Percentiles rank a stretch among this genome's conserved stretches.
Evolutionary conservation across 2,329 filamentous ascomycete species (phyloP).

Genomic region (Scedosporium apiospermum): DNA sequence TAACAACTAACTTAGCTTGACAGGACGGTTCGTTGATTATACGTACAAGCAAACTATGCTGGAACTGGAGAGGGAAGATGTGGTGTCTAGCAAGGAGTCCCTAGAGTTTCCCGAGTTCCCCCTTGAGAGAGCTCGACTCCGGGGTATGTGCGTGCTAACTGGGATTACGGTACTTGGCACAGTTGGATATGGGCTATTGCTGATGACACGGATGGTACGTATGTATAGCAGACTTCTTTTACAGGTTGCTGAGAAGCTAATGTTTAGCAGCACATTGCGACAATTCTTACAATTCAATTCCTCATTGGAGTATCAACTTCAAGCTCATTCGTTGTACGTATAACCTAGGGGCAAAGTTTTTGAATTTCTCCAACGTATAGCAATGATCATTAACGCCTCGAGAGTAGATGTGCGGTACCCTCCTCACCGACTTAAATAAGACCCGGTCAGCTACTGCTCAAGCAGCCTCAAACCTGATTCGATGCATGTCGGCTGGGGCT

Average conservation of each 20-base stretch:
- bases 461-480: slow-evolving; percentile 16
- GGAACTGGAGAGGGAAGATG: not conserved
- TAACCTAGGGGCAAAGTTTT: too few relatives aligned
- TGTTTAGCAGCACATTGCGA: slow-evolving; percentile 5
- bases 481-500: slow-evolving; percentile 15
- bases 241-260: not conserved
- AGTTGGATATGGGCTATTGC: not conserved
- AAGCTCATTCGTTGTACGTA: slow-evolving; percentile 9
- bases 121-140: not conserved
- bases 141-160: slow-evolving; percentile 5
- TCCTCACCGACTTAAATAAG: slow-evolving; percentile 17
- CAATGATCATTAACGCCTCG: not conserved
- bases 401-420: slow-evolving; percentile 9
- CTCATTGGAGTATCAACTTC: slow-evolving; percentile 9
- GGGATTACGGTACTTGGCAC: slow-evolving; percentile 1
- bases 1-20: too few relatives aligned
- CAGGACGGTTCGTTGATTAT: not conserved
- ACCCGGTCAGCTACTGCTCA: slow-evolving; percentile 17
- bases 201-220: not conserved
- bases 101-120: slow-evolving; percentile 1
- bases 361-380: not conserved
- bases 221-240: too few relatives aligned
- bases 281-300: slow-evolving; percentile 11
- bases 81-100: slow-evolving; percentile 2
- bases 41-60: not conserved